A percentile compares a stretch with the other conserved stretches of the same genome.
Conservation (phyloP, 306 rosid genomes). For the Cucurbita ficifolia region DNA sequence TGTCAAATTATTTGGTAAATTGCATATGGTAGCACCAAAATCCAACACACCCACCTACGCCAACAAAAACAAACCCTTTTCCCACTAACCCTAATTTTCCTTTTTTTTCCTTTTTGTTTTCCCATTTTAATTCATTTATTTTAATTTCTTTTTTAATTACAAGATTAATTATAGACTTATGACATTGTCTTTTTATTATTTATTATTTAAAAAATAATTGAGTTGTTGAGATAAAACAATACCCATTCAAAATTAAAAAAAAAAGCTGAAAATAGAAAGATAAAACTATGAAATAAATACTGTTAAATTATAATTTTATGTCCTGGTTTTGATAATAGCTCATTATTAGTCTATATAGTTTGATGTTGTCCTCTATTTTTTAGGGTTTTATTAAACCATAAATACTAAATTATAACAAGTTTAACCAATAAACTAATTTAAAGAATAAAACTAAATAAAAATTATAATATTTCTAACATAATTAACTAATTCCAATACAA, state of each 20-base stretch:
- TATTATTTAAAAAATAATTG: not conserved
- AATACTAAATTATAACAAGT: no score
- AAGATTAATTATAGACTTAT: not conserved
- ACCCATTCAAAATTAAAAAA: not conserved
- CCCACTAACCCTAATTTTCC: not conserved
- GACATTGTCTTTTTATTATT: not conserved
- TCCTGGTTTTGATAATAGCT: no score
- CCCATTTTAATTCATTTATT: not conserved
- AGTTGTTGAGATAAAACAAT: not conserved
- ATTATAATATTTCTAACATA: no score
- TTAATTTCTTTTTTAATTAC: not conserved
- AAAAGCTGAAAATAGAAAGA: no score
- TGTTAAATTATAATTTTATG: no score
- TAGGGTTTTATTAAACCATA: no score
- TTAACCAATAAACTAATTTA: no score
- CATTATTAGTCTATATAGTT: no score
- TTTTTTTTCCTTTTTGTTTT: not conserved
- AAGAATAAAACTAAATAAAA: no score
- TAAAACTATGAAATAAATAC: no score
- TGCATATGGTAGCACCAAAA: not conserved
- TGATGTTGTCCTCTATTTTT: no score
- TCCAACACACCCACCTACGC: not conserved
- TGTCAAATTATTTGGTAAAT: not conserved
- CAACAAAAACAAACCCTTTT: conserved; percentile 3
- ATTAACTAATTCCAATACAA: no score